Base-by-base conservation (phyloP, 768 basidiomycete genomes). In the Naganishia friedmannii region DNA sequence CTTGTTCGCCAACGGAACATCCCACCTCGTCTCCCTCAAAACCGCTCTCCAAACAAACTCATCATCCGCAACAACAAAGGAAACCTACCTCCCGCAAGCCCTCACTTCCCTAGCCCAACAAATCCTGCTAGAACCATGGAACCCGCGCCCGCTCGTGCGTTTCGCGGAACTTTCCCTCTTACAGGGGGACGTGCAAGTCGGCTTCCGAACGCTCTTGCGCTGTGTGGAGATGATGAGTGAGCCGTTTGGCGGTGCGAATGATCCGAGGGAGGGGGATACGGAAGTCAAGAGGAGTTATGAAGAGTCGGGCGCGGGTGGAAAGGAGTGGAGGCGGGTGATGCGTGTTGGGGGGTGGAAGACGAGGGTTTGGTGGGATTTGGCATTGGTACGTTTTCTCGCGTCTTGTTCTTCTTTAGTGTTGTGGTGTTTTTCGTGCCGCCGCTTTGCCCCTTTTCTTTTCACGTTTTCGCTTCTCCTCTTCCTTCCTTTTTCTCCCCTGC, bases 281-380 rank as follows among this genome's bases (percentile, higher is more conserved):
- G 45, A 63, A 5, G 57, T 57, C 21, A 4, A 15, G 39, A 32
- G 6, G 32, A 32, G 15, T 17, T 48, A 32, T 17, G 53, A 53
- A 26, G 23, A 0, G 28, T 2, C 53, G 17, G 67, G 19, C 6
- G 42, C 28, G 19, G 46, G 29, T 21, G 39, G 32, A 3, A 45
- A 17, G 7, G 46, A 31, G 23, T 56, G 39, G 53, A 55, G 23
- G 10, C 23, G 55, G 6, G 63, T 65, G 13, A 23, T 70, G 26
- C n/a, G 23, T 13, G n/a, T 37, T 15, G 58, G 68, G 23, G 48
- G 69, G 37, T 58, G 65, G 32, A 74, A 70, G 26, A 76, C 77
- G 13, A 70, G 78, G 45, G 65, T 75, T 19, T 80, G 79, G 79
- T 80, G 79, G 79, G 74, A 73, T 39, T 46, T 78, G 17, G 75